These are phyloP conservation scores for Didymosphaeria variabile DNA, from an alignment of 2,329 filamentous ascomycete genomes.

Conservation along the genomic window DNA sequence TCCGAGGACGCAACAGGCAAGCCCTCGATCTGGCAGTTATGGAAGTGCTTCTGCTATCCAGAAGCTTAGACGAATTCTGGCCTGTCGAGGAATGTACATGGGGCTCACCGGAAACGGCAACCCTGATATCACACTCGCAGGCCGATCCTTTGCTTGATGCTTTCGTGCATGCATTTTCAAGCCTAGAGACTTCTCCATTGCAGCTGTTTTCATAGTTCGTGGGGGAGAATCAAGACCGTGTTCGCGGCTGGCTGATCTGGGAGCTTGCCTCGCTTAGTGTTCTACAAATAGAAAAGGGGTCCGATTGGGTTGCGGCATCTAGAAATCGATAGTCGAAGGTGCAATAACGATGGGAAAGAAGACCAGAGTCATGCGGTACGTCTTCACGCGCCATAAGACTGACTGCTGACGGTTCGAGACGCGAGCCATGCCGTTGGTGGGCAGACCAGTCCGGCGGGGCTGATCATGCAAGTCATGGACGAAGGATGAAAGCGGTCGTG, in stretches of 20 bases:
- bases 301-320: background rate
- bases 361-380: background rate
- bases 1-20: too few relatives aligned
- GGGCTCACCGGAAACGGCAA: too few relatives aligned
- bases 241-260: background rate
- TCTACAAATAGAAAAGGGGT: slow-evolving; percentile 3
- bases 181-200: too few relatives aligned
- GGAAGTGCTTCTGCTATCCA: too few relatives aligned
- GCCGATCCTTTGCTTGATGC: too few relatives aligned
- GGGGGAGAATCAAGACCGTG: background rate
- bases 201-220: background rate
- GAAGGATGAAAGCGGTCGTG: slow-evolving; percentile 1
- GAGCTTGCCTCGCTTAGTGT: background rate
- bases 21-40: too few relatives aligned
- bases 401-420: background rate
- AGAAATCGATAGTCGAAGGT: background rate
- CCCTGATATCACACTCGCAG: too few relatives aligned
- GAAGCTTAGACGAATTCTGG: too few relatives aligned
- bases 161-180: too few relatives aligned
- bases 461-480: background rate
- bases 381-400: background rate
- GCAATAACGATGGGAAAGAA: background rate
- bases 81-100: too few relatives aligned
- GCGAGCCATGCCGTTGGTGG: slow-evolving; percentile 5
- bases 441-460: background rate